These are phyloP conservation scores for Naganishia vishniacii DNA, from an alignment of 768 basidiomycete species.

Conservation along the genomic window DNA sequence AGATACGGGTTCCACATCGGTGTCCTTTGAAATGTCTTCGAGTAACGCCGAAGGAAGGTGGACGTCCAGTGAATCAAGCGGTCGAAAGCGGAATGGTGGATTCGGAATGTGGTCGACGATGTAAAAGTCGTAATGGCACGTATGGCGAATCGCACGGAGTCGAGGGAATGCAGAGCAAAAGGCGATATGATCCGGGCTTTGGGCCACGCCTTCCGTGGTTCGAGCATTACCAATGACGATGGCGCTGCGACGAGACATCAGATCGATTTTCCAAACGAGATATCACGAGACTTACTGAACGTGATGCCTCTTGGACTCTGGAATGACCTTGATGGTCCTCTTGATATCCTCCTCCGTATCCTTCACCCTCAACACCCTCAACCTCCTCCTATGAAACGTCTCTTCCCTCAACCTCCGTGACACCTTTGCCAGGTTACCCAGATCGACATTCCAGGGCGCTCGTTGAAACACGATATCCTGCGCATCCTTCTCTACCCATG, in stretches of 20 bases:
- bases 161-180: background rate
- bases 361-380: conserved; percentile 8
- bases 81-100: conserved; percentile 3
- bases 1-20: background rate
- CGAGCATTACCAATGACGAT: conserved; percentile 4
- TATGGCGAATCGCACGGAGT: conserved; percentile 11
- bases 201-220: conserved; percentile 9
- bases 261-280: too few relatives aligned
- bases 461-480: conserved; percentile 3
- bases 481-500: conserved; percentile 9
- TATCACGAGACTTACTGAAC: background rate
- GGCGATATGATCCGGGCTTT: background rate
- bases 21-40: background rate
- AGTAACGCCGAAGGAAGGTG: conserved; percentile 7
- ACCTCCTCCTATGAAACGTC: background rate
- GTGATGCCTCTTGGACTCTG: background rate
- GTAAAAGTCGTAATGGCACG: conserved; percentile 7
- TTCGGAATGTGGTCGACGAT: background rate
- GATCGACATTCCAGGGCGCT: conserved; percentile 8
- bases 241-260: background rate
- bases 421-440: background rate
- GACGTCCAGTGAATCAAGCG: background rate
- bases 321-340: background rate
- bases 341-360: conserved; percentile 6
- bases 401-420: conserved; percentile 5